phyloP scores from a whole-genome alignment of 2,329 filamentous ascomycete species.

The Coleophoma cylindrospora region DNA sequence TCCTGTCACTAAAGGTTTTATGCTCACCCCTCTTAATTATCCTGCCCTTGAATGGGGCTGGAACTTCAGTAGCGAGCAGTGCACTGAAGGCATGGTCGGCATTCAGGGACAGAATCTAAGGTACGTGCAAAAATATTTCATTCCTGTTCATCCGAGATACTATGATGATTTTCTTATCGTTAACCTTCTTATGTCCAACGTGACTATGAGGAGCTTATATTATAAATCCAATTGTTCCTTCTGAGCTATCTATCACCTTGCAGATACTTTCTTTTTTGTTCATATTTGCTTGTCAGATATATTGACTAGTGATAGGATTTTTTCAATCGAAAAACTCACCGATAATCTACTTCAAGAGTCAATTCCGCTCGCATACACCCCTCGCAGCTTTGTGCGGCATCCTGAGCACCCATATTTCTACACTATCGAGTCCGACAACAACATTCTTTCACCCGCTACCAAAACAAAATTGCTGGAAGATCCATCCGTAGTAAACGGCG shows the following conservation, averaged over 20 bases:
- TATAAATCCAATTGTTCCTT: slow-evolving; percentile 92
- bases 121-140: slow-evolving; percentile 47
- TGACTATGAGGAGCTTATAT: slow-evolving; percentile 48
- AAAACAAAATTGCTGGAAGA: slow-evolving; percentile 70
- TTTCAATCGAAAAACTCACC: slow-evolving; percentile 80
- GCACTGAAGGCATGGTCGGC: slow-evolving; percentile 87
- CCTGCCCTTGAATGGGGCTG: slow-evolving; percentile 86
- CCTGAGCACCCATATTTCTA: slow-evolving; percentile 89
- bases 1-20: slow-evolving; percentile 78
- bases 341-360: slow-evolving; percentile 84
- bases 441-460: slow-evolving; percentile 78
- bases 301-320: slow-evolving; percentile 56
- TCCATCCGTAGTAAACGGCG: slow-evolving; percentile 65
- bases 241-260: slow-evolving; percentile 54
- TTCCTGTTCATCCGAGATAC: slow-evolving; percentile 11
- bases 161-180: slow-evolving; percentile 39
- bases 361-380: slow-evolving; percentile 84
- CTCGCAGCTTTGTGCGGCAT: slow-evolving; percentile 80
- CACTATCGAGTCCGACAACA: slow-evolving; percentile 89
- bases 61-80: slow-evolving; percentile 95
- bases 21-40: slow-evolving; percentile 88
- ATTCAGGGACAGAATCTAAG: slow-evolving; percentile 84
- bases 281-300: too few species aligned
- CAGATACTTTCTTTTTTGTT: neutral
- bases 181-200: slow-evolving; percentile 26